Percentiles rank a stretch among this genome's conserved stretches.
phyloP scores from a whole-genome alignment of 805 yeast species.

The Saccharomycopsis sp. region DNA sequence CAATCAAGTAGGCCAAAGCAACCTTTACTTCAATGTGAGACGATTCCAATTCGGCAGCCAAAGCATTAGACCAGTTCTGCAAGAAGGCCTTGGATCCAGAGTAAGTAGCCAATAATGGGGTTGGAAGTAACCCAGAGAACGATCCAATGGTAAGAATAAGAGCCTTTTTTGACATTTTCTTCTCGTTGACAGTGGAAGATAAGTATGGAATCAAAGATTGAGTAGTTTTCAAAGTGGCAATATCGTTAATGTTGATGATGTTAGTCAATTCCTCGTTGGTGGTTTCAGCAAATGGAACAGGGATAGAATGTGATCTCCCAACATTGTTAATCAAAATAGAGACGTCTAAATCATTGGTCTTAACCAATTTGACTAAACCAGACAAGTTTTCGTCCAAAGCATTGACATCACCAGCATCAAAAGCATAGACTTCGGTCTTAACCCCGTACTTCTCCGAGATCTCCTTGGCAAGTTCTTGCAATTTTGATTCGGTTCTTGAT shows the following conservation, averaged over 20 bases:
- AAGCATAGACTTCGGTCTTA: constrained; percentile 58
- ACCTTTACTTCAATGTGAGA: constrained; percentile 79
- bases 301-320: constrained; percentile 91
- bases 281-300: constrained; percentile 88
- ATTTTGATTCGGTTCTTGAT: constrained; percentile 76
- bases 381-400: constrained; percentile 8
- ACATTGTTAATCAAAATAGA: constrained; percentile 85
- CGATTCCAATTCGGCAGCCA: constrained; percentile 74
- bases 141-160: constrained; percentile 93
- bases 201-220: constrained; percentile 73
- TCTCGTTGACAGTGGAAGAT: constrained; percentile 40
- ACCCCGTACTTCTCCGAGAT: constrained; percentile 55
- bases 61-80: constrained; percentile 86
- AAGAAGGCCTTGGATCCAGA: constrained; percentile 95
- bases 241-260: constrained; percentile 80
- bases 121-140: constrained; percentile 89
- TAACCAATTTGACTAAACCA: constrained; percentile 4
- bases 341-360: constrained; percentile 46
- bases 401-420: constrained; percentile 54
- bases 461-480: constrained; percentile 58
- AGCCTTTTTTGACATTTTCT: constrained; percentile 44
- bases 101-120: constrained; percentile 87
- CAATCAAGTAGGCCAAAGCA: constrained; percentile 80
- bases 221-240: constrained; percentile 79
- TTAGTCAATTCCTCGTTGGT: constrained; percentile 63